Base-by-base conservation (phyloP, 169 alveolate species). In the Eimeria falciformis region DNA sequence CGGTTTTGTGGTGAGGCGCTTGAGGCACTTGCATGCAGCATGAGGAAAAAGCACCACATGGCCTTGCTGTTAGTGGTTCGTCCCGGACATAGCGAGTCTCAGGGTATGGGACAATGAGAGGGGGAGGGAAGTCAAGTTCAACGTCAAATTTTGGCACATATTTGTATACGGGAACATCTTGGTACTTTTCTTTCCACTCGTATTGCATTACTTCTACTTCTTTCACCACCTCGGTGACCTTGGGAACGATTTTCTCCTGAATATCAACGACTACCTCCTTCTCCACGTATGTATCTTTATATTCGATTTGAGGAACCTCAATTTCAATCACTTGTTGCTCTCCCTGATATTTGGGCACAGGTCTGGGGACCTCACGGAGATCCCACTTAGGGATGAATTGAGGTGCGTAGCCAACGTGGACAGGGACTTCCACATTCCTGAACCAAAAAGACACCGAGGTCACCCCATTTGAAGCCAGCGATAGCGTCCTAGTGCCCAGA, bases 71-170 rank as follows among this genome's bases (percentile, higher is more conserved):
- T 56, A 55, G 50, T n/a, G 91, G 93, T 46, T 91, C 93, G 29
- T 93, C 95, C 73, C 93, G 94, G 87, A 94, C 96, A 90, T 92
- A 92, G 66, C 94, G 95, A 17, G 93, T 95, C 56, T 94, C 97
- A 2, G 97, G 95, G 93, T 96, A 96, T 17, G 98, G 98, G 6
- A 96, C 97, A 50, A 96, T 96, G 66, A 96, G 94, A 23, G 98
- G 97, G 25, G 98, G 97, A 33, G 98, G 98, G 88, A 97, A 96
- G 79, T 95, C 98, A 47, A 96, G 96, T 79, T 96, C 98, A 27
- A 96, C 97, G 82, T 96, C 98, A 79, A 96, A 95, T 88, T 96
- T 96, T 27, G 98, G 98, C 11, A 96, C 97, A 87, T 96, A 96
- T 91, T 96, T 96, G 86, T 95, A 95, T 40, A 96, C 98, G 55